These are phyloP conservation scores for Plectosphaerella plurivora DNA, from an alignment of 2,329 filamentous ascomycete genomes.

Conservation along the genomic window DNA sequence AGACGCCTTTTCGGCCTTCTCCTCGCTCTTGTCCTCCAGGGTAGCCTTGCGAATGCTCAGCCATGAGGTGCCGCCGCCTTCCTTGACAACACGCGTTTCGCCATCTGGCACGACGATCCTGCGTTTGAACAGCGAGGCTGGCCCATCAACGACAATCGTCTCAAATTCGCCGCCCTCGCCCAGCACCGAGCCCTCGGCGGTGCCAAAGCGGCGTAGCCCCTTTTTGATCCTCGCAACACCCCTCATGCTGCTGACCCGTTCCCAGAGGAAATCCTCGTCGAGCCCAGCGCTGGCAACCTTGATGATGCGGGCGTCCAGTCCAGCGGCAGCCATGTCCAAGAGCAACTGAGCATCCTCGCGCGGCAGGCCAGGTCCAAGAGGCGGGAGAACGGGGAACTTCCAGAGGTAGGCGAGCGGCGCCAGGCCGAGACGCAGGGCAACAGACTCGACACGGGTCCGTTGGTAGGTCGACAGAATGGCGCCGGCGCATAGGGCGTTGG, in stretches of 20 bases:
- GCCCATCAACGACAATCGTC: constrained; percentile 82
- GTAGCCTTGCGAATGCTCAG: constrained; percentile 56
- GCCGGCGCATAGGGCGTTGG: constrained; percentile 83
- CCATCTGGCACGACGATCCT: constrained; percentile 58
- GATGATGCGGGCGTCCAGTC: constrained; percentile 84
- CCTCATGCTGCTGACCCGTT: constrained; percentile 60
- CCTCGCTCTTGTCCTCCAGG: constrained; percentile 37
- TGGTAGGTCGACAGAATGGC: constrained; percentile 96
- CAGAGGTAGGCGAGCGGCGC: constrained; percentile 83
- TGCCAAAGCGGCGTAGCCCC: constrained; percentile 64
- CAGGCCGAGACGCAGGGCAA: constrained; percentile 79
- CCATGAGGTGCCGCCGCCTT: constrained; percentile 76
- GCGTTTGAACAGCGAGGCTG: constrained; percentile 65
- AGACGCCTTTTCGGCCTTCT: constrained; percentile 9
- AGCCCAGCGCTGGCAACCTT: constrained; percentile 92
- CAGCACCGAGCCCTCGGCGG: constrained; percentile 65
- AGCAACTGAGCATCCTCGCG: constrained; percentile 56
- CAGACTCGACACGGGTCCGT: constrained; percentile 88
- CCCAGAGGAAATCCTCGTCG: constrained; percentile 76
- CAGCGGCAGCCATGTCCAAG: constrained; percentile 72
- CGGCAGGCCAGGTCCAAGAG: constrained; percentile 19
- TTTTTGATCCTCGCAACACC: constrained; percentile 43
- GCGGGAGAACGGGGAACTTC: constrained; percentile 77
- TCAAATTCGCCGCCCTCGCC: constrained; percentile 97
- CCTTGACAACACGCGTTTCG: constrained; percentile 49